Evolutionary conservation across 2,329 filamentous ascomycete genomes (phyloP), one percentile per base, ranked within the genome.

Genomic region (Colletotrichum horii): DNA sequence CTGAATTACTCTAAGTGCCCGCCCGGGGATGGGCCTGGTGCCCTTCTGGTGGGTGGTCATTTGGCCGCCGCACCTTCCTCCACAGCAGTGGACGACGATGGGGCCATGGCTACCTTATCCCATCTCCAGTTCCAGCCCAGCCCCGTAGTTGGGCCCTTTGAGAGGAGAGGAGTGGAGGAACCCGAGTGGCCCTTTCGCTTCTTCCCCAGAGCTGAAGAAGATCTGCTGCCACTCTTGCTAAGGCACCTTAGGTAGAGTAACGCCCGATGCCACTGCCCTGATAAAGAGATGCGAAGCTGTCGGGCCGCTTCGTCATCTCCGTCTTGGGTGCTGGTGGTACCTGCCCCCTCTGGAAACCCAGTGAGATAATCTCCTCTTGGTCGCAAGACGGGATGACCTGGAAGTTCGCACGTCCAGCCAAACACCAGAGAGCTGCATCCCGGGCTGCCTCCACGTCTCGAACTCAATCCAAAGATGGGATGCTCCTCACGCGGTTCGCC

Each of bases 381-480:
- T 43, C 38, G 19, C n/a, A 48, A 48, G 38, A 48, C 38, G 38
- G 38, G 66, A 69, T 67, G 38, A 43, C 24, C 32, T n/a, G 38
- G 65, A 28, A 19, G 28, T 48, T 71, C 38, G 64, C 38, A 26
- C 24, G 62, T n/a, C n/a, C n/a, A 52, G 15, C 9, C 58, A 30
- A 28, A 61, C 19, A 19, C 28, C 58, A 61, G 30, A 61, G 19
- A 26, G 55, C 24, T 30, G 19, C 28, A n/a, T 28, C 66, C 66
- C 26, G 28, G 67, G 71, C 60, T 60, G 52, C 68, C 55, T 62
- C 55, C 24, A 60, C 24, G 55, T 30, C 69, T 19, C 26, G 62
- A 73, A 75, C 56, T 73, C 73, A 75, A 73, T 68, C 56, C 38
- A 43, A 73, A 60, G 34, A 69, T 75, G 58, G 70, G 70, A 75